Conservation (phyloP, 176 grass and related monocot species). For the Microstegium vimineum region DNA sequence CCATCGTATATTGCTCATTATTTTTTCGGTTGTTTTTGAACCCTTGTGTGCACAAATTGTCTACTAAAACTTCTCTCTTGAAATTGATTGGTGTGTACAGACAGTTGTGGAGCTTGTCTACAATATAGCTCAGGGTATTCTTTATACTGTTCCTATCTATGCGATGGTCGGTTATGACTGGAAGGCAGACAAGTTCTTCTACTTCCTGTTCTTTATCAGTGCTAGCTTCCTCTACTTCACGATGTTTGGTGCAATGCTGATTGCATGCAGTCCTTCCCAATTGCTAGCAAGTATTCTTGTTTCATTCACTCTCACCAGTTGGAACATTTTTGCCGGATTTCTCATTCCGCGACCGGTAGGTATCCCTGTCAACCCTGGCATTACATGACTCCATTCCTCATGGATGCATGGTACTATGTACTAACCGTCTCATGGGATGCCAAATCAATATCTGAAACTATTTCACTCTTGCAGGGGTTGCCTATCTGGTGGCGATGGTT, state of each 20-base stretch:
- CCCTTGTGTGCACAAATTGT: background rate
- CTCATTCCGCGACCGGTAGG: constrained; percentile 57
- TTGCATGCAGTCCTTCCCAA: constrained; percentile 52
- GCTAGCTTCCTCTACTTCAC: constrained; percentile 65
- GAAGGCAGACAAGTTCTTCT: constrained; percentile 61
- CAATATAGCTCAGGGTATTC: constrained; percentile 42
- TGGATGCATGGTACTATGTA: too few species aligned
- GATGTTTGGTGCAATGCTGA: constrained; percentile 68
- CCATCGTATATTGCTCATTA: background rate
- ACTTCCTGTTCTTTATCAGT: constrained; percentile 70
- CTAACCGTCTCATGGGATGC: too few species aligned
- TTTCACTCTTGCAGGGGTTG: constrained; percentile 34
- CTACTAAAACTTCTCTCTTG: background rate
- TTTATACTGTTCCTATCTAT: constrained; percentile 62
- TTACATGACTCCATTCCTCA: too few species aligned
- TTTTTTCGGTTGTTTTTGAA: background rate
- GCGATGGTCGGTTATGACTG: constrained; percentile 74
- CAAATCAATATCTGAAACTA: background rate
- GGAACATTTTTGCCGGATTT: constrained; percentile 85
- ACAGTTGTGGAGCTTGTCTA: constrained; percentile 66
- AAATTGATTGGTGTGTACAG: constrained; percentile 38
- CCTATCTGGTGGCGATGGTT: constrained; percentile 88
- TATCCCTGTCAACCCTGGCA: background rate
- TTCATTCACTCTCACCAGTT: constrained; percentile 49
- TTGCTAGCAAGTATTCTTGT: constrained; percentile 58